Conservation (phyloP, 306 rosid species). For the Begonia masoniana region DNA sequence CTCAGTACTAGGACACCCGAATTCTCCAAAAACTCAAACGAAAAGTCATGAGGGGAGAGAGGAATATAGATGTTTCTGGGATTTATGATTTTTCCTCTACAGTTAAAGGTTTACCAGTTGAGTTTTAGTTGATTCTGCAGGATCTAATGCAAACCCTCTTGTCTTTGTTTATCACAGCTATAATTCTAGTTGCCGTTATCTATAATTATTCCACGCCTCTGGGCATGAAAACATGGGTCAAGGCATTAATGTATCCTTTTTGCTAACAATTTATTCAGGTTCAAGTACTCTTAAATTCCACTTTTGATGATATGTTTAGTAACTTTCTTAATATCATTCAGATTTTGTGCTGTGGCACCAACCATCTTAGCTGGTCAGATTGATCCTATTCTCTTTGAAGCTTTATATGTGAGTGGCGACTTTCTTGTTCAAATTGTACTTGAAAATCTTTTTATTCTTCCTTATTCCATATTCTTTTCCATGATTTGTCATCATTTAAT, state of each 20-base stretch:
- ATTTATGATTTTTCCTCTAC: too few species aligned
- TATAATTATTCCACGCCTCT: conserved; percentile 84
- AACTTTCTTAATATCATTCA: conserved; percentile 58
- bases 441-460: background rate
- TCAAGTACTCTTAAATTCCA: background rate
- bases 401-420: conserved; percentile 70
- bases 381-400: conserved; percentile 80
- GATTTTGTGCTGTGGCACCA: conserved; percentile 89
- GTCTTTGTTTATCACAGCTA: conserved; percentile 4
- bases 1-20: too few species aligned
- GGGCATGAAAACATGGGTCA: conserved; percentile 54
- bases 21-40: too few species aligned
- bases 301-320: conserved; percentile 6
- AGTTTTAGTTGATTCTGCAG: too few species aligned
- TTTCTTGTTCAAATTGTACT: background rate
- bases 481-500: background rate
- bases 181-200: conserved; percentile 65
- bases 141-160: too few species aligned
- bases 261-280: conserved; percentile 12
- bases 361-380: conserved; percentile 82
- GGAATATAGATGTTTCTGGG: too few species aligned
- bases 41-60: too few species aligned
- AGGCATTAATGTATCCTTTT: conserved; percentile 80
- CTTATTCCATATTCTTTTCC: background rate
- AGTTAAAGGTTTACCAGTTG: too few species aligned